phyloP scores from a whole-genome alignment of 805 yeast genomes.

The Aciculoconidium aculeatum region DNA sequence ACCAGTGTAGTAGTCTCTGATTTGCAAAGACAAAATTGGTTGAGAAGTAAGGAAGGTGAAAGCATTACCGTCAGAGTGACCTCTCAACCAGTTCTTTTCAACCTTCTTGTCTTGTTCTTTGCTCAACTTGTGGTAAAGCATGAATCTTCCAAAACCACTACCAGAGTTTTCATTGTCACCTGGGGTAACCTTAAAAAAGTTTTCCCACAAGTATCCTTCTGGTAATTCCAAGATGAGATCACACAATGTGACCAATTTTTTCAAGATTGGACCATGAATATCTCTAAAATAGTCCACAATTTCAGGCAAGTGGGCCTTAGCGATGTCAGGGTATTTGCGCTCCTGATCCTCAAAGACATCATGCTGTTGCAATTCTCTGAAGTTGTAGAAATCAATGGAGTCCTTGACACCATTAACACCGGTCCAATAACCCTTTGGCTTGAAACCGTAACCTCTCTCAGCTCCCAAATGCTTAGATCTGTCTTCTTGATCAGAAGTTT shows the following conservation, averaged over 20 bases:
- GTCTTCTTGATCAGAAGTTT: slow-evolving; percentile 23
- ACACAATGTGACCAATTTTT: slow-evolving; percentile 19
- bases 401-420: slow-evolving; percentile 25
- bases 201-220: slow-evolving; percentile 24
- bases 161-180: slow-evolving; percentile 21
- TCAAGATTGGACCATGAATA: slow-evolving; percentile 16
- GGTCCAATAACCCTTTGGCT: slow-evolving; percentile 27
- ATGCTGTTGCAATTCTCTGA: slow-evolving; percentile 20
- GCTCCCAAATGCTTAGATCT: slow-evolving; percentile 21
- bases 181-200: slow-evolving; percentile 20
- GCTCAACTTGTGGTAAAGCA: slow-evolving; percentile 22
- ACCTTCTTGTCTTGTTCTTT: slow-evolving; percentile 19
- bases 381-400: slow-evolving; percentile 23
- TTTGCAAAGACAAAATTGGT: slow-evolving; percentile 25
- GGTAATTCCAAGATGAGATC: slow-evolving; percentile 24
- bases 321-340: slow-evolving; percentile 20
- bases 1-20: slow-evolving; percentile 24
- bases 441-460: slow-evolving; percentile 25
- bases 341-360: slow-evolving; percentile 14
- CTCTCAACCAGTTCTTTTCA: slow-evolving; percentile 23
- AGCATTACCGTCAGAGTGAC: slow-evolving; percentile 27
- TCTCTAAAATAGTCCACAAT: slow-evolving; percentile 18
- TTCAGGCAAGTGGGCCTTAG: slow-evolving; percentile 17
- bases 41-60: slow-evolving; percentile 28
- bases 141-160: slow-evolving; percentile 24